phyloP scores from a whole-genome alignment of 768 basidiomycete species.

The Leccinellum albellum region DNA sequence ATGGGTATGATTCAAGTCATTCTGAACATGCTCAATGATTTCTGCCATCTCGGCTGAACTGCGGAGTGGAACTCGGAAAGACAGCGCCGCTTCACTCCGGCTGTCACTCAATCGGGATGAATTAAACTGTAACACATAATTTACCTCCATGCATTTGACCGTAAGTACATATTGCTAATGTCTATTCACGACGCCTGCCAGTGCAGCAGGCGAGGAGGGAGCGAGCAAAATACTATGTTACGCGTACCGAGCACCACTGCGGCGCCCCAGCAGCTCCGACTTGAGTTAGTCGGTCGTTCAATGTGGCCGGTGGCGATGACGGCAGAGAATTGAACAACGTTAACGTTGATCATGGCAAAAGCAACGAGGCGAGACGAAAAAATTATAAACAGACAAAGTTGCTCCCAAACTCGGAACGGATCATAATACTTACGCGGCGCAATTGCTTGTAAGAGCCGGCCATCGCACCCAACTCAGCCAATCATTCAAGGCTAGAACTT shows the following conservation, averaged over 20 bases:
- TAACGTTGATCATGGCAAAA: background rate
- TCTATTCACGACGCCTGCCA: too few species aligned
- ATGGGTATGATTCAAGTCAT: too few species aligned
- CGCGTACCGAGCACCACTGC: background rate
- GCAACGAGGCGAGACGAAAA: background rate
- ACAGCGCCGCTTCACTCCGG: too few species aligned
- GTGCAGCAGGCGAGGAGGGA: background rate
- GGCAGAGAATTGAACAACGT: background rate
- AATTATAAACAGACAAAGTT: background rate
- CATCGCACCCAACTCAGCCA: background rate
- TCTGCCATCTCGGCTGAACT: too few species aligned
- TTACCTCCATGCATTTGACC: too few species aligned
- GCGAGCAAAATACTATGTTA: background rate
- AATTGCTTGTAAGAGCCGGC: background rate
- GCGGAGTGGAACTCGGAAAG: too few species aligned
- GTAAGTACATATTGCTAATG: too few species aligned
- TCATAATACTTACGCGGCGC: background rate
- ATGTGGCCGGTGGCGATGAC: background rate
- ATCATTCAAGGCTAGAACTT: background rate
- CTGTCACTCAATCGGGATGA: too few species aligned
- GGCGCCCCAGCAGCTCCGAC: background rate
- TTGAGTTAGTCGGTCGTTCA: background rate
- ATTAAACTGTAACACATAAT: too few species aligned
- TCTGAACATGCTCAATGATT: too few species aligned
- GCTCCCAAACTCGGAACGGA: background rate